Percentiles rank a stretch among this genome's conserved stretches.
Conservation (phyloP, 352 stramenopile genomes). For the Globisporangium lucens region DNA sequence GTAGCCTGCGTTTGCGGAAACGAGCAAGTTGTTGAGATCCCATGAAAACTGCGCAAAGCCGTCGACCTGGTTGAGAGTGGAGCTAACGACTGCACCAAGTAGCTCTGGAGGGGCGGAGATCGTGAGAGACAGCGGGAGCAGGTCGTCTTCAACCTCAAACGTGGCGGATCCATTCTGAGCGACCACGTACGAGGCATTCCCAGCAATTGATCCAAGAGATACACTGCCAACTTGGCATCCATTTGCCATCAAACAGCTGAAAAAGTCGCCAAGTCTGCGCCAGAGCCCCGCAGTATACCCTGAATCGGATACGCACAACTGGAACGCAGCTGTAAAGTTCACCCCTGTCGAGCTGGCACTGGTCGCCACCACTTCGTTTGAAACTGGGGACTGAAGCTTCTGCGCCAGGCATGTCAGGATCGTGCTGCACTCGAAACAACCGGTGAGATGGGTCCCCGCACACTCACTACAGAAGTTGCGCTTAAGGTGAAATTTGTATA, state of each 20-base stretch:
- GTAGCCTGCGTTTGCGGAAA: background rate
- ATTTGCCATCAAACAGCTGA: constrained; percentile 12
- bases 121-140: background rate
- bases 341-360: constrained; percentile 1
- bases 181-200: constrained; percentile 9
- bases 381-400: background rate
- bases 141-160: constrained; percentile 1
- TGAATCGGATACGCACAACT: background rate
- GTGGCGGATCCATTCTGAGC: background rate
- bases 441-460: background rate
- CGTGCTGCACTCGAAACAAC: background rate
- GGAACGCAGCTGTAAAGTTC: constrained; percentile 6
- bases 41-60: constrained; percentile 1
- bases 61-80: background rate
- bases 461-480: background rate
- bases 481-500: background rate
- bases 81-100: background rate
- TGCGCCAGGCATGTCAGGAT: constrained; percentile 7
- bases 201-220: background rate
- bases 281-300: background rate
- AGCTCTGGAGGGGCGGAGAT: background rate
- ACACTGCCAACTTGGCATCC: constrained; percentile 5
- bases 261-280: constrained; percentile 6
- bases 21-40: constrained; percentile 2
- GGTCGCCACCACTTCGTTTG: constrained; percentile 1